phyloP scores from a whole-genome alignment of 805 yeast genomes.

The Hanseniaspora clermontiae region DNA sequence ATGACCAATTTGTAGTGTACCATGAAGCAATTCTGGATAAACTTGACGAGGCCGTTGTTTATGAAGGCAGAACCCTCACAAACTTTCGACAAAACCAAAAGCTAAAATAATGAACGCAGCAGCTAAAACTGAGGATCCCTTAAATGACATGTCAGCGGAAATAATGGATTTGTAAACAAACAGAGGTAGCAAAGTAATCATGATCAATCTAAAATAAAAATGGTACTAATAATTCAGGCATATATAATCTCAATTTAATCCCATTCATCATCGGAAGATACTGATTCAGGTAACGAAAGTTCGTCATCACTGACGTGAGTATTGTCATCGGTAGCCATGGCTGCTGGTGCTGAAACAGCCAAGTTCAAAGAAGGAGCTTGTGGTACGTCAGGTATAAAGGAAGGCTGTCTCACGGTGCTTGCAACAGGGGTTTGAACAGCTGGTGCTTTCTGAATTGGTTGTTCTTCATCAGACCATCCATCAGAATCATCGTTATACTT shows the following conservation, averaged over 20 bases:
- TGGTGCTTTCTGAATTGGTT: conserved; percentile 3
- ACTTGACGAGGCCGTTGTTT: conserved; percentile 23
- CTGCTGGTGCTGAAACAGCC: not conserved
- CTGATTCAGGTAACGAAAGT: conserved; percentile 28
- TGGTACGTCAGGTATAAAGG: conserved; percentile 10
- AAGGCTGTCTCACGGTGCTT: not conserved
- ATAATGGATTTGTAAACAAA: not conserved
- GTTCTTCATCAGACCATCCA: conserved; percentile 14
- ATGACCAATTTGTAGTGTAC: conserved; percentile 35
- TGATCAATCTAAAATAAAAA: not conserved
- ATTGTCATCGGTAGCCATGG: not conserved
- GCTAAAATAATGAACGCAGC: not conserved
- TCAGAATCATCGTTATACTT: conserved; percentile 13
- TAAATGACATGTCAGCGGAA: not conserved
- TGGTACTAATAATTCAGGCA: not conserved
- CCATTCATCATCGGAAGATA: conserved; percentile 22
- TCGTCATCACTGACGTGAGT: conserved; percentile 20
- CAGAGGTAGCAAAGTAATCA: not conserved
- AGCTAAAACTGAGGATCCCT: conserved; percentile 9
- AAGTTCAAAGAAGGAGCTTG: not conserved
- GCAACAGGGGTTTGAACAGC: not conserved
- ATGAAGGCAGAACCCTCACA: not conserved
- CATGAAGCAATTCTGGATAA: conserved; percentile 29
- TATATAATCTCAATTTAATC: not conserved
- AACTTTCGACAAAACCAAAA: not conserved